Conservation (phyloP, 2,329 filamentous ascomycete species). For the Claviceps humidiphila region DNA sequence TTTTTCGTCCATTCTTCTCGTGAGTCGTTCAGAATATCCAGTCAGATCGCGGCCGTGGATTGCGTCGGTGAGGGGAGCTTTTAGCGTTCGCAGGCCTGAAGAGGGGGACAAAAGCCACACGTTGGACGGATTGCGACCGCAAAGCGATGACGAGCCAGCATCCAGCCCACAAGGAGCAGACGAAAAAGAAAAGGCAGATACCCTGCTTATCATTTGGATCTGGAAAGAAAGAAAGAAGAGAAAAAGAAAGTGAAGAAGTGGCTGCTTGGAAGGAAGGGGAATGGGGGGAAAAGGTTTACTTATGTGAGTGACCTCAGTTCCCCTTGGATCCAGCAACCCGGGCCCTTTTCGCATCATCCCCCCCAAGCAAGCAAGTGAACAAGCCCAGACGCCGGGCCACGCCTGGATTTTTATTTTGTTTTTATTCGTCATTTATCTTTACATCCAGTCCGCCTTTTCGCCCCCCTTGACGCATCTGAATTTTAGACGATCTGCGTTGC, state of each 20-base stretch:
- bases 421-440: not conserved
- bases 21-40: no score
- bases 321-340: constrained; percentile 6
- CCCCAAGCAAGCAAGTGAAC: constrained; percentile 2
- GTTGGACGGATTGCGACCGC: no score
- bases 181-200: not conserved
- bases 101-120: no score
- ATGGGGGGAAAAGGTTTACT: constrained; percentile 22
- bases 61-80: no score
- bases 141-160: not conserved
- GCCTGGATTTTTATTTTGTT: not conserved
- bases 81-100: no score
- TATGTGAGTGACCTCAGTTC: constrained; percentile 18
- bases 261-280: constrained; percentile 14
- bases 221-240: constrained; percentile 11
- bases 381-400: constrained; percentile 5
- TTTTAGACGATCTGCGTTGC: not conserved
- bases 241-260: constrained; percentile 13
- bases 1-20: no score
- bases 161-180: constrained; percentile 4
- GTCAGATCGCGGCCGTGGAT: no score
- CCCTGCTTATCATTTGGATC: constrained; percentile 8
- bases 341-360: constrained; percentile 4
- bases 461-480: not conserved
- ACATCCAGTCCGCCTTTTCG: not conserved